These are phyloP conservation scores for Solanum pimpinellifolium DNA, from an alignment of 257 asterid genomes.

Conservation along the genomic window DNA sequence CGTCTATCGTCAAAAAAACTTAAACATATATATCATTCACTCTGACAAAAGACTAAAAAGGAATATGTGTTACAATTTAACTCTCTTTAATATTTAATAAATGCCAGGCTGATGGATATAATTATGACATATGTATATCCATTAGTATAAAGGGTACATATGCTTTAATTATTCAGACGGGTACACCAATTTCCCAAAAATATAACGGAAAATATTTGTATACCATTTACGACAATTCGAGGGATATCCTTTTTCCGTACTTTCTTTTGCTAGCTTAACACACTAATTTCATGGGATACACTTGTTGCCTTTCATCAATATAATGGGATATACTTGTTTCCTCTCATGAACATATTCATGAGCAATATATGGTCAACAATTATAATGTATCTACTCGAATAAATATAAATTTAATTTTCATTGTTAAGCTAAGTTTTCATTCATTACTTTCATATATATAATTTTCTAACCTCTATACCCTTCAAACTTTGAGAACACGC, in stretches of 20 bases:
- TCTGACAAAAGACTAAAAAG: no score
- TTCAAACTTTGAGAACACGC: not conserved
- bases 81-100: no score
- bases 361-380: not conserved
- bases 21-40: no score
- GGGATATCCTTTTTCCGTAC: not conserved
- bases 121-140: no score
- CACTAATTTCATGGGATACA: no score
- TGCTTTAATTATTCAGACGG: no score
- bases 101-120: rapidly evolving
- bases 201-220: rapidly evolving
- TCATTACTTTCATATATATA: not conserved
- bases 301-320: no score
- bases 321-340: not conserved
- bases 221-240: no score
- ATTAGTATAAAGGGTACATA: no score
- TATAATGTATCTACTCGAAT: not conserved
- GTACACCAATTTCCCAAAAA: rapidly evolving
- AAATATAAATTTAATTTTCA: not conserved
- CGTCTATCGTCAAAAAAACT: no score
- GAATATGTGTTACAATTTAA: rapidly evolving
- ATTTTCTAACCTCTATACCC: not conserved
- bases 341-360: not conserved
- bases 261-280: no score
- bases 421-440: not conserved